Percentiles rank a stretch among this genome's conserved stretches.
Evolutionary conservation across 352 stramenopile genomes (phyloP).

Genomic region (Phytophthora fragariae): DNA sequence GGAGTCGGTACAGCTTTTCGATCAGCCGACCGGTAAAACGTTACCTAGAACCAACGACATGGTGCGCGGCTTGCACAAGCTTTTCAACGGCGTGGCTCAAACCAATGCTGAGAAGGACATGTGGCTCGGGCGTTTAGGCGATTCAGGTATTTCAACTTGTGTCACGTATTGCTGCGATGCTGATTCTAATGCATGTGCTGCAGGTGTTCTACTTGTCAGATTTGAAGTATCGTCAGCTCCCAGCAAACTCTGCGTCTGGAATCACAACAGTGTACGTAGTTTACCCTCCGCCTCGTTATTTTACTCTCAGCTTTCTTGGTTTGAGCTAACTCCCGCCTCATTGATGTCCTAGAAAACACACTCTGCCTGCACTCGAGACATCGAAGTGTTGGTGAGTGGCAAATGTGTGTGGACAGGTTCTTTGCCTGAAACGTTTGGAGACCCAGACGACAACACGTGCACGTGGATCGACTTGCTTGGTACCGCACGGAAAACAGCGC

Average conservation of each 20-base stretch:
- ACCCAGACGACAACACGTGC: conserved; percentile 72
- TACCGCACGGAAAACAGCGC: conserved; percentile 44
- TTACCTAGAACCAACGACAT: conserved; percentile 75
- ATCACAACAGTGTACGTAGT: conserved; percentile 77
- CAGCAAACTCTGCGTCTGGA: conserved; percentile 84
- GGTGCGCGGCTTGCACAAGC: conserved; percentile 55
- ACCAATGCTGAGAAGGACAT: conserved; percentile 80
- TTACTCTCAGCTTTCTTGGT: neutral
- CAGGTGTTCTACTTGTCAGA: conserved; percentile 61
- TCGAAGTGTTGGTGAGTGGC: conserved; percentile 68
- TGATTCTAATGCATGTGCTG: neutral
- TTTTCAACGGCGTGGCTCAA: conserved; percentile 70
- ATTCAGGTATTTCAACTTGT: conserved; percentile 45
- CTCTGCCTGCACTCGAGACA: conserved; percentile 63
- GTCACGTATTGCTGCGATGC: neutral
- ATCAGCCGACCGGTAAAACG: conserved; percentile 49
- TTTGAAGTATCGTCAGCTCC: conserved; percentile 53
- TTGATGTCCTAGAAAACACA: conserved; percentile 37
- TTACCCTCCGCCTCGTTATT: neutral
- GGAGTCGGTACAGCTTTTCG: conserved; percentile 61
- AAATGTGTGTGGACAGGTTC: conserved; percentile 82
- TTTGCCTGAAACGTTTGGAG: conserved; percentile 71
- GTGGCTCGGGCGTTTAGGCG: conserved; percentile 74
- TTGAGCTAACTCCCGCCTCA: neutral
- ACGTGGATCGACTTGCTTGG: conserved; percentile 70